Evolutionary conservation across 345 rosid species (phyloP), one percentile per base, ranked within the genome.

Genomic region (Eutrema yunnanense): DNA sequence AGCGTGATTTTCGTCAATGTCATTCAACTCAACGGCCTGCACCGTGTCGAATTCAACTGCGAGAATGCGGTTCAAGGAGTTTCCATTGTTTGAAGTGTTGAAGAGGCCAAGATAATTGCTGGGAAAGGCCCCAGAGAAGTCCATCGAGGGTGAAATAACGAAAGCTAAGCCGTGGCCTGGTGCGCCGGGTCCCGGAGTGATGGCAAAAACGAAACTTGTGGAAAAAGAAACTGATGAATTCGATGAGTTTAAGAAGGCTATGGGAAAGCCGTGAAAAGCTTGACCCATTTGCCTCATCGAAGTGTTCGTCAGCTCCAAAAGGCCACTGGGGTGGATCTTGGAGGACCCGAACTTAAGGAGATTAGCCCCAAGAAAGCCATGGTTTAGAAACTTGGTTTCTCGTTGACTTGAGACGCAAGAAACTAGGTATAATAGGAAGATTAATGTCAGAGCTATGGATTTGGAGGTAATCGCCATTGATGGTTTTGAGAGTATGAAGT

Each of bases 11-110:
- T 64, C 83, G 19, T 82, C 27, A n/a, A 75, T 78, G 57, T 87
- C 92, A 0, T 66, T 37, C 32, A 84, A 78, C 48, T 90, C 90
- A 12, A 43, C 64, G 62, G 70, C 82, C 0, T 27, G 34, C 10
- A 86, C 76, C 0, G 90, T 84, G 67, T 88, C 90, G 19, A 86
- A 76, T 76, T 88, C 92, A n/a, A 86, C 73, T 0, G 86, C 86
- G 6, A 88, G 53, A 32, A 91, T 73, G 11, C 80, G 89, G 59
- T 87, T 88, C 16, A 72, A 41, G 33, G 73, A 0, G 22, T 59
- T 64, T 3, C 88, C 84, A 11, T 72, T 49, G 84, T 49, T 80
- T 22, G 80, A 60, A 0, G 8, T 3, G 50, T 85, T 88, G 49
- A 90, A 84, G 30, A 88, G 80, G 6, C 94, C 94, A 0, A 90